phyloP scores from a whole-genome alignment of 177 flowering plant species.

The Tripterygium wilfordii region DNA sequence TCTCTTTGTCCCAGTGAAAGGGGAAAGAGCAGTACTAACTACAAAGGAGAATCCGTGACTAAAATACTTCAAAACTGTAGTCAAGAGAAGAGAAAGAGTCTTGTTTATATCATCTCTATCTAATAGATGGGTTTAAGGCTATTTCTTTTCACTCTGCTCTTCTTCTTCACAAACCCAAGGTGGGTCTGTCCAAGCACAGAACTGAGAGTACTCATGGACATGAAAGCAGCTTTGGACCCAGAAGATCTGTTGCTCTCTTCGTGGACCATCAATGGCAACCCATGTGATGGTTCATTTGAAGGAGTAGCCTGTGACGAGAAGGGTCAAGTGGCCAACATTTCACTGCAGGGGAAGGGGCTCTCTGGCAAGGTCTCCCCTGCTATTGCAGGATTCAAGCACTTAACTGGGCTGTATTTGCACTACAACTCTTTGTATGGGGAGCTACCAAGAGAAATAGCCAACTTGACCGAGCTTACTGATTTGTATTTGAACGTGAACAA shows the following conservation, averaged over 20 bases:
- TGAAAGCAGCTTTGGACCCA: slow-evolving; percentile 57
- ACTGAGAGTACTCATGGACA: slow-evolving; percentile 32
- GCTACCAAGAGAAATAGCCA: slow-evolving; percentile 46
- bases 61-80: no score
- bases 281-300: slow-evolving; percentile 40
- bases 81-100: no score
- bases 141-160: slow-evolving; percentile 7
- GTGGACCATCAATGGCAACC: slow-evolving; percentile 38
- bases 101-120: no score
- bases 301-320: slow-evolving; percentile 52
- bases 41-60: no score
- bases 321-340: slow-evolving; percentile 53
- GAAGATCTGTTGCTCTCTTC: slow-evolving; percentile 31
- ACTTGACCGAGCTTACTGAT: slow-evolving; percentile 40
- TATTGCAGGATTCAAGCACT: slow-evolving; percentile 43
- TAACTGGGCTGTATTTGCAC: slow-evolving; percentile 62
- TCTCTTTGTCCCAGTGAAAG: no score
- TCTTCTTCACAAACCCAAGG: slow-evolving; percentile 10
- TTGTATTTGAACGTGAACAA: slow-evolving; percentile 57
- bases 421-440: slow-evolving; percentile 47
- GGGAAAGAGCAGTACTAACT: no score
- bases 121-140: slow-evolving; percentile 9
- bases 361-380: slow-evolving; percentile 43
- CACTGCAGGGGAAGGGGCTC: slow-evolving; percentile 60
- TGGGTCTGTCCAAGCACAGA: slow-evolving; percentile 18